Conservation (phyloP, 2,329 filamentous ascomycete genomes). For the Fusarium sp. region DNA sequence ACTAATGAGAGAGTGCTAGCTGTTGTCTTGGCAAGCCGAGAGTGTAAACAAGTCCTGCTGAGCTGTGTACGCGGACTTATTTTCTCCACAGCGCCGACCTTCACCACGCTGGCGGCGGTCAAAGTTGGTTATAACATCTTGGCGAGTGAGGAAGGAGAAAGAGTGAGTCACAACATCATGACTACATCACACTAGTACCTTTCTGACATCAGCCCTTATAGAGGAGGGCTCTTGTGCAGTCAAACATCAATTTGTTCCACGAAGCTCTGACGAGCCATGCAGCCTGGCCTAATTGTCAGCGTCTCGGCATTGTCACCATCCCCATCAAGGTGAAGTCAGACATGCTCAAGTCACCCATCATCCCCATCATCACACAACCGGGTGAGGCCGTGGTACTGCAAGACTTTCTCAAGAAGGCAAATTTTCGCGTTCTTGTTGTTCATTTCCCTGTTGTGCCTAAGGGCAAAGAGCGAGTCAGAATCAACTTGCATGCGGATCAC, state of each 20-base stretch:
- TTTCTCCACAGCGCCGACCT: constrained; percentile 1
- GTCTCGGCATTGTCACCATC: not conserved
- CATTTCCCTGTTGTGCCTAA: not conserved
- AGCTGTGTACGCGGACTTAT: constrained; percentile 12
- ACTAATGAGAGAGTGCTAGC: not conserved
- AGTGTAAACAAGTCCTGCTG: not conserved
- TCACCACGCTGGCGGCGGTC: constrained; percentile 1
- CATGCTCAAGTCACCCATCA: not conserved
- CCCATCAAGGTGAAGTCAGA: not conserved
- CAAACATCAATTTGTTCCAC: not conserved
- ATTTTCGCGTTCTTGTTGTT: not conserved
- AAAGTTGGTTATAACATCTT: not conserved
- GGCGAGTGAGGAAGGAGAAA: not conserved
- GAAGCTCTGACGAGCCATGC: not conserved
- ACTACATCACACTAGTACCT: not conserved
- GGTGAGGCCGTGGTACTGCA: not conserved
- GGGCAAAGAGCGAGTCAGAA: not conserved
- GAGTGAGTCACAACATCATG: not conserved
- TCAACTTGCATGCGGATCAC: constrained; percentile 1
- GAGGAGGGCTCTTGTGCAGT: not conserved
- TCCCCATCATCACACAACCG: not conserved
- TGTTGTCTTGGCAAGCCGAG: not conserved
- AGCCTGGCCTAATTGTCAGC: not conserved
- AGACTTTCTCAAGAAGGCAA: not conserved
- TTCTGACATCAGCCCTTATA: not conserved